phyloP scores from a whole-genome alignment of 371 early-diverging fungal genomes.

The Mucor piriformis region DNA sequence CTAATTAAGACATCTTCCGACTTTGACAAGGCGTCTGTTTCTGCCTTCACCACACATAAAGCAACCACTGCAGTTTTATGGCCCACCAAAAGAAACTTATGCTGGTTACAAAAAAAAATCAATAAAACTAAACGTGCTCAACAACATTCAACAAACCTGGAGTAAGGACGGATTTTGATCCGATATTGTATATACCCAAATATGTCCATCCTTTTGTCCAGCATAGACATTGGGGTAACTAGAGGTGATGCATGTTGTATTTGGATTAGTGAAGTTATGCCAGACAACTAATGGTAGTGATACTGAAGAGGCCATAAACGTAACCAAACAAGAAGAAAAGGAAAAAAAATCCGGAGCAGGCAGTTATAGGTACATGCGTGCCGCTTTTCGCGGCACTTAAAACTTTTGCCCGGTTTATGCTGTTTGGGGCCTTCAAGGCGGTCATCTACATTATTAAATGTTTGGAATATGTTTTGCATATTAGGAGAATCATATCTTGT shows the following conservation, averaged over 20 bases:
- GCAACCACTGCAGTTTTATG: conserved; percentile 61
- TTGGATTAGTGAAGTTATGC: conserved; percentile 47
- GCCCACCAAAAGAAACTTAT: conserved; percentile 61
- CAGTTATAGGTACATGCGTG: no score
- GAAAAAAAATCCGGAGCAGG: neutral
- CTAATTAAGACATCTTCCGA: conserved; percentile 64
- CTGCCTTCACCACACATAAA: conserved; percentile 51
- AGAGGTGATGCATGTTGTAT: conserved; percentile 38
- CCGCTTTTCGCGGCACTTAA: no score
- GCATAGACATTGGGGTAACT: conserved; percentile 49
- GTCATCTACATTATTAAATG: no score
- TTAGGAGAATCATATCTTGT: no score
- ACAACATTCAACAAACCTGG: neutral
- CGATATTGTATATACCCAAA: conserved; percentile 51
- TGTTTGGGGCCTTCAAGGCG: no score
- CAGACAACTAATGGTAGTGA: conserved; percentile 48
- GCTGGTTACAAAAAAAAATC: conserved; percentile 20
- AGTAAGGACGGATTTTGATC: neutral
- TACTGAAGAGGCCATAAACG: conserved; percentile 43
- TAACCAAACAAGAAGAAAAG: neutral
- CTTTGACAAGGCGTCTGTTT: conserved; percentile 49
- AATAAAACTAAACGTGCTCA: neutral
- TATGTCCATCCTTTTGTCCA: conserved; percentile 64
- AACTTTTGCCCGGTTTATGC: no score
- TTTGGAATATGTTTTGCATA: no score